A percentile compares a stretch with the other conserved stretches of the same genome.
phyloP scores from a whole-genome alignment of 202 grass and related monocot species.

The Setaria viridis region DNA sequence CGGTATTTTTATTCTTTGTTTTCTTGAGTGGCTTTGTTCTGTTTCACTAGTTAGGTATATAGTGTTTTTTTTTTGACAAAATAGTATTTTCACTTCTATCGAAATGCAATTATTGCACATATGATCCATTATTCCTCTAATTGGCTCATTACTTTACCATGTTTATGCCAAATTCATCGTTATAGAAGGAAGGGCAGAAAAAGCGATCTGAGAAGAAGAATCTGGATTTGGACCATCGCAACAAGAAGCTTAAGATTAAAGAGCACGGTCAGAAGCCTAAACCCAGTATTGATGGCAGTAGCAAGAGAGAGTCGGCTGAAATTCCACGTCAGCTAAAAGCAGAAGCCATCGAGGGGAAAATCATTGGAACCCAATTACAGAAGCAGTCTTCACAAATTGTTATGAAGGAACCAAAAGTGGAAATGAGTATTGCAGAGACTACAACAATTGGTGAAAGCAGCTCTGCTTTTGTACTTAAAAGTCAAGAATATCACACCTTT shows the following conservation, averaged over 20 bases:
- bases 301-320: constrained; percentile 26
- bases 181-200: constrained; percentile 47
- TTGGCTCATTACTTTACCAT: constrained; percentile 23
- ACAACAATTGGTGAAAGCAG: constrained; percentile 5
- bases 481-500: constrained; percentile 11
- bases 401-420: constrained; percentile 13
- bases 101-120: constrained; percentile 4
- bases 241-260: constrained; percentile 49
- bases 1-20: neutral
- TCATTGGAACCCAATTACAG: neutral
- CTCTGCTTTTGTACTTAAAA: neutral
- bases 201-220: constrained; percentile 36
- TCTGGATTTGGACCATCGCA: constrained; percentile 33
- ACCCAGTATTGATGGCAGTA: constrained; percentile 19
- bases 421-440: neutral
- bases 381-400: constrained; percentile 13
- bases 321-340: neutral
- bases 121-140: neutral
- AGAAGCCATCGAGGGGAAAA: neutral
- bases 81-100: neutral
- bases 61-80: neutral
- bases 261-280: neutral
- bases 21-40: constrained; percentile 14
- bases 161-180: neutral
- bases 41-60: constrained; percentile 29